Conservation (phyloP, 75 land plant genomes). For the Cunninghamia lanceolata region DNA sequence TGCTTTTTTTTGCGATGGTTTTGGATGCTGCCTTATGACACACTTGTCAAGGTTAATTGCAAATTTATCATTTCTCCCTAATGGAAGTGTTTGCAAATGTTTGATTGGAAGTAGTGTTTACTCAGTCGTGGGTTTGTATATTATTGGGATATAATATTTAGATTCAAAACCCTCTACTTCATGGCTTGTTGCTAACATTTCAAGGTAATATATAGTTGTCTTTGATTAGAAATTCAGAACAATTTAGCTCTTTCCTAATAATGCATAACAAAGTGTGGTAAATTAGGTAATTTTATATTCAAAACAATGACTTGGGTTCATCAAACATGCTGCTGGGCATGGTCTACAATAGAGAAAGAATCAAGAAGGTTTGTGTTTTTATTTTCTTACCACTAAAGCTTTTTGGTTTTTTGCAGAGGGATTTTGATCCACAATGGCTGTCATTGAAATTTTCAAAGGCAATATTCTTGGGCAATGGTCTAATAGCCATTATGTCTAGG, state of each 20-base stretch:
- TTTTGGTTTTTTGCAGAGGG: slow-evolving; percentile 60
- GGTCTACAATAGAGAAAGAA: neutral
- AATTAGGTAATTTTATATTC: neutral
- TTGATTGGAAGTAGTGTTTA: too few relatives aligned
- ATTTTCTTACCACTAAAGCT: neutral
- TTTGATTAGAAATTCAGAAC: neutral
- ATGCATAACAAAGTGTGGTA: neutral
- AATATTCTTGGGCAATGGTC: slow-evolving; percentile 92
- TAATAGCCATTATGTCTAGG: slow-evolving; percentile 83
- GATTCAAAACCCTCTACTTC: slow-evolving; percentile 8
- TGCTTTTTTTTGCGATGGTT: slow-evolving; percentile 8
- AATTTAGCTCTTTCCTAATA: neutral
- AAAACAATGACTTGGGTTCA: too few relatives aligned
- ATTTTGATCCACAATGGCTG: slow-evolving; percentile 94
- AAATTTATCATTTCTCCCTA: neutral
- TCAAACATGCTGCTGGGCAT: neutral
- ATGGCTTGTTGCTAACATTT: slow-evolving; percentile 96
- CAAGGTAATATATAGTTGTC: slow-evolving; percentile 50
- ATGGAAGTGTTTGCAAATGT: neutral
- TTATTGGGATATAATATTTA: neutral
- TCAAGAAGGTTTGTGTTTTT: too few relatives aligned
- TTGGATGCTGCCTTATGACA: neutral
- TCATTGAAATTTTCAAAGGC: slow-evolving; percentile 95
- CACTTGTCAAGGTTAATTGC: neutral
- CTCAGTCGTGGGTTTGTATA: neutral